Conservation (phyloP, 495 filamentous ascomycete species). For the Penicillium malachiteum region DNA sequence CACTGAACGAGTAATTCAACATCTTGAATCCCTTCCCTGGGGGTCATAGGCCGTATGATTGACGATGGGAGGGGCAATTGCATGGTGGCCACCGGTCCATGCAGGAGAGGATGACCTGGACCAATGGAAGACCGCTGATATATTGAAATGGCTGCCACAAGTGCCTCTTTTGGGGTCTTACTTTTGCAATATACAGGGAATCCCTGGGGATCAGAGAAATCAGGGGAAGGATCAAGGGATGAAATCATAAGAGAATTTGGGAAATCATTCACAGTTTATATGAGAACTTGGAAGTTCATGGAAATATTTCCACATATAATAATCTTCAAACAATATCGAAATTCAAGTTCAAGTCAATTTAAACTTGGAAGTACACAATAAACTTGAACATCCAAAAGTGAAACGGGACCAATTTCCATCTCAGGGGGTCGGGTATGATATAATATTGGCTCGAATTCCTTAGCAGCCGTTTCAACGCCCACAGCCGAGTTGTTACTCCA, state of each 20-base stretch:
- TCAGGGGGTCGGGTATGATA: constrained; percentile 8
- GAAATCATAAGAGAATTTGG: too few relatives aligned
- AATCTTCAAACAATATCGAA: too few relatives aligned
- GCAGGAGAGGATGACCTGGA: background rate
- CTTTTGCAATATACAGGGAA: background rate
- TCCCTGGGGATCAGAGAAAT: background rate
- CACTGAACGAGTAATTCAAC: constrained; percentile 45
- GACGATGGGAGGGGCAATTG: background rate
- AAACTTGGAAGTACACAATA: too few relatives aligned
- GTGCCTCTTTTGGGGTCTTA: background rate
- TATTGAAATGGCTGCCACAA: background rate
- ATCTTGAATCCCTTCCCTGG: constrained; percentile 45
- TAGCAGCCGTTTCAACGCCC: background rate
- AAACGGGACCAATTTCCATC: constrained; percentile 7
- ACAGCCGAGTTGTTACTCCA: constrained; percentile 6
- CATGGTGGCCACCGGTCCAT: background rate
- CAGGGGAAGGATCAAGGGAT: background rate
- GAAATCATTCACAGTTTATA: too few relatives aligned
- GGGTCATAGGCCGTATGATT: constrained; percentile 10
- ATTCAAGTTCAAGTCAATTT: too few relatives aligned
- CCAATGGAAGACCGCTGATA: constrained; percentile 3
- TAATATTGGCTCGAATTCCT: background rate
- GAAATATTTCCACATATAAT: too few relatives aligned
- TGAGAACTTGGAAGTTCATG: too few relatives aligned
- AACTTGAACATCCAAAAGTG: background rate